Conservation (phyloP, 2,329 filamentous ascomycete species). For the Dactylellina parvicollis region DNA sequence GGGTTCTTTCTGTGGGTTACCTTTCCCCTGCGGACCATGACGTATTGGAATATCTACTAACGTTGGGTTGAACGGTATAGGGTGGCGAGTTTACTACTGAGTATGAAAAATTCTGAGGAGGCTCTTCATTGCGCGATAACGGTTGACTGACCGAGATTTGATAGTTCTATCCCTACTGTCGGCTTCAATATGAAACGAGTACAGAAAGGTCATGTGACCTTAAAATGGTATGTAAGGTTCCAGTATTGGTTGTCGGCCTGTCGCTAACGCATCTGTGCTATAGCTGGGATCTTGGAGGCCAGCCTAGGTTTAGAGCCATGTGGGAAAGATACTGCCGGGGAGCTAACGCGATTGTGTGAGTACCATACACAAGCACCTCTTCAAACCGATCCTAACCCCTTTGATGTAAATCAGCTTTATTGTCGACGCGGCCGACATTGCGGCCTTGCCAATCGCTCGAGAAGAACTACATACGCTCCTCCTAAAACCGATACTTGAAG, state of each 20-base stretch:
- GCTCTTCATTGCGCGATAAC: slow-evolving; percentile 8
- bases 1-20: slow-evolving; percentile 87
- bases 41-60: slow-evolving; percentile 60
- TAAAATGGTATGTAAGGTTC: slow-evolving; percentile 79
- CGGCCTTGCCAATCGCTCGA: slow-evolving; percentile 78
- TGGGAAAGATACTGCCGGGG: slow-evolving; percentile 99
- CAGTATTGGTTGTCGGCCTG: neutral
- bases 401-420: slow-evolving; percentile 73
- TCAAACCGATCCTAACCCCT: neutral
- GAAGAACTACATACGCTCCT: slow-evolving; percentile 93
- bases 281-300: slow-evolving; percentile 95
- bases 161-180: slow-evolving; percentile 95
- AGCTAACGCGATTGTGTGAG: slow-evolving; percentile 92
- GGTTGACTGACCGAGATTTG: slow-evolving; percentile 58
- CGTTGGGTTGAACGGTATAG: slow-evolving; percentile 65
- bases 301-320: slow-evolving; percentile 97
- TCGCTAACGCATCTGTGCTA: slow-evolving; percentile 21
- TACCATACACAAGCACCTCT: slow-evolving; percentile 4
- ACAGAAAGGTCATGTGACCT: slow-evolving; percentile 95
- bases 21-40: slow-evolving; percentile 23
- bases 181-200: slow-evolving; percentile 99
- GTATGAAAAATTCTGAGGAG: slow-evolving; percentile 69
- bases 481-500: slow-evolving; percentile 81
- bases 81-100: slow-evolving; percentile 98
- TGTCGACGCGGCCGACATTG: slow-evolving; percentile 90